These are phyloP conservation scores for Vickermania ingenoplastis DNA, from an alignment of 208 protist genomes.

Conservation along the genomic window DNA sequence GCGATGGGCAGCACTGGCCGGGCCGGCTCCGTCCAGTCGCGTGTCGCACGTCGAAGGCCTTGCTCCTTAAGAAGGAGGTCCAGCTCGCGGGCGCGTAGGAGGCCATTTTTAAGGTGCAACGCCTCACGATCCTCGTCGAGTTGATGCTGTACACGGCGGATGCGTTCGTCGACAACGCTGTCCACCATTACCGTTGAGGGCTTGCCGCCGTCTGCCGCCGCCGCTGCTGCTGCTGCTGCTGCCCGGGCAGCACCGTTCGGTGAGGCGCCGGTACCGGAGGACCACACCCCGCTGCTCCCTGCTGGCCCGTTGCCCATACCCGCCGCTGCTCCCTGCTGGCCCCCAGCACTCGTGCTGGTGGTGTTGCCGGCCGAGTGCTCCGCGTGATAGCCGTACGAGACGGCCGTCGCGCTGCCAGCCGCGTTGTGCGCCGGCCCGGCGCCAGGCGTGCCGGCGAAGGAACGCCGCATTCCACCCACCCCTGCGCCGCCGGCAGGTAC, in stretches of 20 bases:
- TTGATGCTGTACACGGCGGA: background rate
- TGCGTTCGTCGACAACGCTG: background rate
- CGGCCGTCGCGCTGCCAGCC: too few species aligned
- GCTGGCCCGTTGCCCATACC: background rate
- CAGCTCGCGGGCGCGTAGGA: constrained; percentile 16
- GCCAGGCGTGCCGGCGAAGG: too few species aligned
- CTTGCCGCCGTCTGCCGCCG: background rate
- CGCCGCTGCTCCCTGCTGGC: background rate
- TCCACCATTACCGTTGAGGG: background rate
- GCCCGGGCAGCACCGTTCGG: background rate
- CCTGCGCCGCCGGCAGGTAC: too few species aligned
- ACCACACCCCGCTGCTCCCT: background rate
- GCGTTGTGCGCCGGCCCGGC: too few species aligned
- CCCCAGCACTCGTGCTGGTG: too few species aligned
- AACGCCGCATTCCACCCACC: too few species aligned
- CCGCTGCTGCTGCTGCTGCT: background rate
- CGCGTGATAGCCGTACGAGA: too few species aligned
- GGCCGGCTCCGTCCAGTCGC: constrained; percentile 3
- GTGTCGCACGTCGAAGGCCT: constrained; percentile 6
- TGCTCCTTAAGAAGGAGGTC: constrained; percentile 22
- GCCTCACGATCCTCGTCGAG: background rate
- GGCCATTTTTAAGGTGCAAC: background rate
- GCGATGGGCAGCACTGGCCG: background rate
- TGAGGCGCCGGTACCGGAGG: background rate
- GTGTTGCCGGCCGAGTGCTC: too few species aligned